A percentile compares a stretch with the other conserved stretches of the same genome.
phyloP scores from a whole-genome alignment of 768 basidiomycete genomes.

The Xerocomellus dryophilus region DNA sequence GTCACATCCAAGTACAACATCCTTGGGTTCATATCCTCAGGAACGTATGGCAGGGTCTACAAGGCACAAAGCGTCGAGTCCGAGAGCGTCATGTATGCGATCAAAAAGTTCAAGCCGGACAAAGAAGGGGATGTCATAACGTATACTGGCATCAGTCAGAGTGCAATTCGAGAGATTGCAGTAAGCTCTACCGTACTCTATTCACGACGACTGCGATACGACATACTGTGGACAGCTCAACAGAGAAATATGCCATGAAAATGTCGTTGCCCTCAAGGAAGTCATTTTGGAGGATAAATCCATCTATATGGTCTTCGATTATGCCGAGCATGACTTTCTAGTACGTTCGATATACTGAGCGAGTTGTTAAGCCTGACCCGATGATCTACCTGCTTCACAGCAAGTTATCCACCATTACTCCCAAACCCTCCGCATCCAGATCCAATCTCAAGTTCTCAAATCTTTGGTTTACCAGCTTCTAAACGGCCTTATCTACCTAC shows the following conservation, averaged over 20 bases:
- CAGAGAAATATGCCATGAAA: conserved; percentile 85
- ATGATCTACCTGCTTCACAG: conserved; percentile 37
- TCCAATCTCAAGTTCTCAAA: conserved; percentile 80
- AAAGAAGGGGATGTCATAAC: conserved; percentile 96
- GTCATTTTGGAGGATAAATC: conserved; percentile 98
- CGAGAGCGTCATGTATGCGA: conserved; percentile 77
- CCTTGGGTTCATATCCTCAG: conserved; percentile 96
- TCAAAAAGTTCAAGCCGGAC: conserved; percentile 99
- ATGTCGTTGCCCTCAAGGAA: conserved; percentile 86
- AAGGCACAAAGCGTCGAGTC: conserved; percentile 81
- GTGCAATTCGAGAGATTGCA: conserved; percentile 94
- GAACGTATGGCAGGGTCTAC: conserved; percentile 98
- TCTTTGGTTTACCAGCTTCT: conserved; percentile 92
- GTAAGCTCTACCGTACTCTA: conserved; percentile 42
- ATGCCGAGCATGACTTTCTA: conserved; percentile 97
- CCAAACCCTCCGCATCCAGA: conserved; percentile 75
- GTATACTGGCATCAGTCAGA: conserved; percentile 97
- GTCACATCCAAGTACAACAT: conserved; percentile 86
- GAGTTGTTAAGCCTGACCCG: neutral
- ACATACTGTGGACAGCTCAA: conserved; percentile 56
- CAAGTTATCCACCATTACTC: conserved; percentile 99
- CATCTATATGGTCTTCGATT: conserved; percentile 99
- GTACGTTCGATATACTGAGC: conserved; percentile 43
- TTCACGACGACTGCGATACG: conserved; percentile 15
- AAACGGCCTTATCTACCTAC: conserved; percentile 92